These are phyloP conservation scores for Coemansia sp. DNA, from an alignment of 192 early-diverging fungal species.

Conservation along the genomic window DNA sequence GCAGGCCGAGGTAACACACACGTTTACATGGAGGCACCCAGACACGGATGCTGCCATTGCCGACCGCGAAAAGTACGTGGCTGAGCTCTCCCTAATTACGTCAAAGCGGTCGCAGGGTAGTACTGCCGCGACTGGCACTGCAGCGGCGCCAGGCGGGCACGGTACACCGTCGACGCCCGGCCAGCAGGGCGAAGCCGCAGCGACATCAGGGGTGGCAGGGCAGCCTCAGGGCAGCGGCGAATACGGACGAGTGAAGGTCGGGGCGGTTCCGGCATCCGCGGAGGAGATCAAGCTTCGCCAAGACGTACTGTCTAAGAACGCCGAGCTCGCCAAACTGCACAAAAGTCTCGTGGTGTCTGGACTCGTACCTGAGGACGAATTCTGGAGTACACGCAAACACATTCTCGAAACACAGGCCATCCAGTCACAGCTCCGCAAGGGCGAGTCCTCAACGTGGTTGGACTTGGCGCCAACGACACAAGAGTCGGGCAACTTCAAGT, in stretches of 20 bases:
- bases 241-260: conserved; percentile 48
- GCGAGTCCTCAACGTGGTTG: conserved; percentile 72
- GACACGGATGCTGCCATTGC: conserved; percentile 55
- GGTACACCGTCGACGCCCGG: not conserved
- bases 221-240: conserved; percentile 17
- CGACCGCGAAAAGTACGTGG: conserved; percentile 46
- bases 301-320: conserved; percentile 65
- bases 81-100: conserved; percentile 32
- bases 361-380: conserved; percentile 87
- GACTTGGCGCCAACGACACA: conserved; percentile 64
- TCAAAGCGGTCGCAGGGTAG: conserved; percentile 1
- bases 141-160: not conserved
- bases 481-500: conserved; percentile 78
- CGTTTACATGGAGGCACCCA: conserved; percentile 43
- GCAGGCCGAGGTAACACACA: conserved; percentile 50
- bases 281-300: conserved; percentile 66
- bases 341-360: conserved; percentile 73
- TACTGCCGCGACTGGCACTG: not conserved
- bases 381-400: conserved; percentile 82
- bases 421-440: conserved; percentile 74
- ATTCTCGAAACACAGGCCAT: conserved; percentile 72
- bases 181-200: not conserved
- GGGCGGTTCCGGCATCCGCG: conserved; percentile 42
- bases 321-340: conserved; percentile 70
- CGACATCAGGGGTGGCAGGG: conserved; percentile 10